These are phyloP conservation scores for Salvia rosmarinus DNA, from an alignment of 257 asterid genomes.

Conservation along the genomic window DNA sequence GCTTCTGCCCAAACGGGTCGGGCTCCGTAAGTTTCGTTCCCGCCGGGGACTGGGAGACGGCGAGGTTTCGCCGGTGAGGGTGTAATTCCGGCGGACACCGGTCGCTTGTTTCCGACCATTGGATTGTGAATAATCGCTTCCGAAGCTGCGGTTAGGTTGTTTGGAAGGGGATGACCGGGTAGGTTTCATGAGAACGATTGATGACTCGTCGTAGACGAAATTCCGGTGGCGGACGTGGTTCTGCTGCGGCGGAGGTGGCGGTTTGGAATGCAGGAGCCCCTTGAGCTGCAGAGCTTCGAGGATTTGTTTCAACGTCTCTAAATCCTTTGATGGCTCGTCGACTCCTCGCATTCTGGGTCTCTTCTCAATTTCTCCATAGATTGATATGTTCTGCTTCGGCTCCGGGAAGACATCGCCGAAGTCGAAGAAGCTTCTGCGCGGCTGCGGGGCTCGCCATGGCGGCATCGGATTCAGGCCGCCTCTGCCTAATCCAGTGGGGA, in stretches of 20 bases:
- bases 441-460: slow-evolving; percentile 64
- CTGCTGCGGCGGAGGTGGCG: slow-evolving; percentile 39
- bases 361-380: slow-evolving; percentile 71
- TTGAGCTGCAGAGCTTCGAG: slow-evolving; percentile 94
- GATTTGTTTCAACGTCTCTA: slow-evolving; percentile 83
- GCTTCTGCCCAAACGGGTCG: slow-evolving; percentile 48
- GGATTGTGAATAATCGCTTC: slow-evolving; percentile 39
- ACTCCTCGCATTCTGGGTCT: slow-evolving; percentile 65
- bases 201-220: slow-evolving; percentile 66
- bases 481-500: slow-evolving; percentile 34
- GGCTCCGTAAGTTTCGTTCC: slow-evolving; percentile 56
- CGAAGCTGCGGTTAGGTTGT: slow-evolving; percentile 40
- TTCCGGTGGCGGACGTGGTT: slow-evolving; percentile 47
- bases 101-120: slow-evolving; percentile 32
- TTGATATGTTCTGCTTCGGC: slow-evolving; percentile 56
- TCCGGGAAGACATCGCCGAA: slow-evolving; percentile 80
- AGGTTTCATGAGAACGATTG: slow-evolving; percentile 64
- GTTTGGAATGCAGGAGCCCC: slow-evolving; percentile 75
- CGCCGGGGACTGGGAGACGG: slow-evolving; percentile 58
- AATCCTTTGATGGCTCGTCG: slow-evolving; percentile 75
- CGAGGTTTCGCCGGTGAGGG: slow-evolving; percentile 50
- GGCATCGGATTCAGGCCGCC: slow-evolving; percentile 35
- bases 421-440: slow-evolving; percentile 66
- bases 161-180: slow-evolving; percentile 42
- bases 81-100: slow-evolving; percentile 45